Percentiles rank a stretch among this genome's conserved stretches.
Evolutionary conservation across 345 rosid species (phyloP).

Genomic region (Turritis glabra): DNA sequence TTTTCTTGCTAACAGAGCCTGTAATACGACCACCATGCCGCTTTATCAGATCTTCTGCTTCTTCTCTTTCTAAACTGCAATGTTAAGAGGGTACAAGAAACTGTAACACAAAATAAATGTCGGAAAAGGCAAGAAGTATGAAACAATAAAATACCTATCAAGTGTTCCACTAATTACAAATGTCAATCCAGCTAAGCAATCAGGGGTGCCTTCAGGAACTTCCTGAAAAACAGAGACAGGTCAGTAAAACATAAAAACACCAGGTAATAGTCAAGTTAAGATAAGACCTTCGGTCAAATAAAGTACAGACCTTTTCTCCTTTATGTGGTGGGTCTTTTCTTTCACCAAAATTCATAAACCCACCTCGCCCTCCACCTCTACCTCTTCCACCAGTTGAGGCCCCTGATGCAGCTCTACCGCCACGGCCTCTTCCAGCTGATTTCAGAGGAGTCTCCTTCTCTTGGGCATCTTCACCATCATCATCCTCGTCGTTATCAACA

Average conservation of each 20-base stretch:
- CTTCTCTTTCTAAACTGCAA: constrained; percentile 95
- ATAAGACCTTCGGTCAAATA: constrained; percentile 46
- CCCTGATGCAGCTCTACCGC: constrained; percentile 70
- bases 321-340: constrained; percentile 99
- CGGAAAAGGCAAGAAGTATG: constrained; percentile 1
- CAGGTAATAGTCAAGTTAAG: constrained; percentile 7
- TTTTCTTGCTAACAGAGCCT: constrained; percentile 97
- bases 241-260: constrained; percentile 8
- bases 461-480: constrained; percentile 57
- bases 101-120: background rate
- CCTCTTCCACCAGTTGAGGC: constrained; percentile 79
- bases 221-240: constrained; percentile 57
- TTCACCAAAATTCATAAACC: constrained; percentile 91
- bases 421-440: constrained; percentile 78
- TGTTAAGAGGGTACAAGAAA: constrained; percentile 28
- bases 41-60: constrained; percentile 95
- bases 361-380: constrained; percentile 90
- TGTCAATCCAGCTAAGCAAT: constrained; percentile 84
- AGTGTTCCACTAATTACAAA: constrained; percentile 99
- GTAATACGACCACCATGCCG: constrained; percentile 93
- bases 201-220: constrained; percentile 92
- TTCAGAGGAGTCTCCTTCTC: constrained; percentile 59
- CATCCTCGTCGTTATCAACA: constrained; percentile 50
- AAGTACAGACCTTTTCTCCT: constrained; percentile 83
- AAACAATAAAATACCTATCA: constrained; percentile 67